Evolutionary conservation across 495 filamentous ascomycete genomes (phyloP).

Genomic region (Antarctomyces pellizariae): DNA sequence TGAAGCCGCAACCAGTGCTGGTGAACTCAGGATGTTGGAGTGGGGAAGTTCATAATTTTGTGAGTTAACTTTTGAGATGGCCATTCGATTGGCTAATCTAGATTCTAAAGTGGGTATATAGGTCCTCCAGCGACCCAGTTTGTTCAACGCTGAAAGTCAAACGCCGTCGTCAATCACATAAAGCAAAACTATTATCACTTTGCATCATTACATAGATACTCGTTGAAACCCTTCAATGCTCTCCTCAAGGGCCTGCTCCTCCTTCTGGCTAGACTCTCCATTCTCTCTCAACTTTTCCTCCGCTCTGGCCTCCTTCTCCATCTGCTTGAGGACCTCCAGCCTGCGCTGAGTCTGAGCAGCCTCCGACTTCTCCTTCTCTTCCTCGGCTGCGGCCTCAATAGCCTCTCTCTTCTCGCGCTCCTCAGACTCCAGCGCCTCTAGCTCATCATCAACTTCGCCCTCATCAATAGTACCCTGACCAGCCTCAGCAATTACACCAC

Average conservation of each 20-base stretch:
- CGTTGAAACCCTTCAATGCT: constrained; percentile 14
- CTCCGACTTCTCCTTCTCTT: constrained; percentile 11
- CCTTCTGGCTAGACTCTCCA: constrained; percentile 6
- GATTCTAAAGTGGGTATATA: too few species aligned
- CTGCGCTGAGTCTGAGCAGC: constrained; percentile 11
- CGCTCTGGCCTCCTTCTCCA: constrained; percentile 16
- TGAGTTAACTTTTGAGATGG: too few species aligned
- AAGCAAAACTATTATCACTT: constrained; percentile 34
- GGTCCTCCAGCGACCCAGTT: too few species aligned
- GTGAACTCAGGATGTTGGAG: too few species aligned
- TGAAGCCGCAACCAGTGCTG: too few species aligned
- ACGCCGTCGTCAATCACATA: not conserved
- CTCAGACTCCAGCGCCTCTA: constrained; percentile 48
- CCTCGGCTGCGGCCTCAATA: constrained; percentile 15
- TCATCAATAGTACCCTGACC: constrained; percentile 41
- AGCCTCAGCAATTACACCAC: constrained; percentile 43
- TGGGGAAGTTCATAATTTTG: too few species aligned
- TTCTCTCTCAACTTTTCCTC: constrained; percentile 9
- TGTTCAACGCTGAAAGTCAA: too few species aligned
- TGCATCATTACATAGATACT: constrained; percentile 21
- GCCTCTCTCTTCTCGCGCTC: constrained; percentile 27
- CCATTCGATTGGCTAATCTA: too few species aligned
- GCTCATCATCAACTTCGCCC: constrained; percentile 67
- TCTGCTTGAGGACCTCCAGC: constrained; percentile 15
- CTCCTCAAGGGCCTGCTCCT: constrained; percentile 5